A percentile compares a stretch with the other conserved stretches of the same genome.
These are phyloP conservation scores for Lithospermum erythrorhizon DNA, from an alignment of 257 asterid genomes.

Conservation along the genomic window DNA sequence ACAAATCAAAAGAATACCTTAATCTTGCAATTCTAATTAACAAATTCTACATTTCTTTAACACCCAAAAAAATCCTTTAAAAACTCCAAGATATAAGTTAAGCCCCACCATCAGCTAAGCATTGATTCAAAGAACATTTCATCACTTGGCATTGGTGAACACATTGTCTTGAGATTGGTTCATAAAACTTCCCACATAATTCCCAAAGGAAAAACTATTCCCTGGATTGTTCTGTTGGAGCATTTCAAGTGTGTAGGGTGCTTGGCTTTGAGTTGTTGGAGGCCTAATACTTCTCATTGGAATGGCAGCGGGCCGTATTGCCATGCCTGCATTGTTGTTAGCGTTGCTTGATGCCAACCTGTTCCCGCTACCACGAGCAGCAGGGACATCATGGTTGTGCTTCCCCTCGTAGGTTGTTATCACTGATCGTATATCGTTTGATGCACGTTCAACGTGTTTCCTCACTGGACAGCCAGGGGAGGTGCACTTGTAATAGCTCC, in stretches of 20 bases:
- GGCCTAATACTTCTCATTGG: slow-evolving; percentile 16
- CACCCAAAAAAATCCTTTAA: not conserved
- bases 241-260: slow-evolving; percentile 40
- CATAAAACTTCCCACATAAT: slow-evolving; percentile 14
- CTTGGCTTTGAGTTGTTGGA: slow-evolving; percentile 11
- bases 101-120: slow-evolving; percentile 16
- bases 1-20: slow-evolving; percentile 19
- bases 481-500: slow-evolving; percentile 92
- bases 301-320: slow-evolving; percentile 22
- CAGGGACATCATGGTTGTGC: slow-evolving; percentile 81
- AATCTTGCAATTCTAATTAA: not conserved
- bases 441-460: slow-evolving; percentile 71
- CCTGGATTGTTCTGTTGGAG: slow-evolving; percentile 20
- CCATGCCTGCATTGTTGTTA: slow-evolving; percentile 15
- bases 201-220: slow-evolving; percentile 24
- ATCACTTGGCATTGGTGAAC: slow-evolving; percentile 39
- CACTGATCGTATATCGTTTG: slow-evolving; percentile 45
- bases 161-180: slow-evolving; percentile 16
- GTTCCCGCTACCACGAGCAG: slow-evolving; percentile 28
- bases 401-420: slow-evolving; percentile 79
- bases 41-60: slow-evolving; percentile 1
- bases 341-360: slow-evolving; percentile 24
- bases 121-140: slow-evolving; percentile 45
- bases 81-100: not conserved
- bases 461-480: slow-evolving; percentile 48